Base-by-base conservation (phyloP, 2,329 filamentous ascomycete genomes). In the Stemphylium lycopersici region DNA sequence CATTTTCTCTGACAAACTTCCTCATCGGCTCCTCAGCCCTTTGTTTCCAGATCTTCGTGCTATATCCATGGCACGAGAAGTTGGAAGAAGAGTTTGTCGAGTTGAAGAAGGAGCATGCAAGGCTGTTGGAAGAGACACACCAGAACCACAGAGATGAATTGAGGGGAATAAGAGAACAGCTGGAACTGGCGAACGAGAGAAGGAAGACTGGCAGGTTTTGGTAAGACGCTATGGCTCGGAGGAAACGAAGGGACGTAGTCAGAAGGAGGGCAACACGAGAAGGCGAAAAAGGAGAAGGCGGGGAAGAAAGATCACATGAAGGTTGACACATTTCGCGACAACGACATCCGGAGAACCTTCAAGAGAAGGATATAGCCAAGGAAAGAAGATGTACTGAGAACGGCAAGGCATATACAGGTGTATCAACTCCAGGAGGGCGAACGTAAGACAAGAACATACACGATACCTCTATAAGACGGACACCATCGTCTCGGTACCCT, bases 31-130 rank as follows among this genome's bases (percentile, higher is more conserved):
- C 81, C 26, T 87, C 85, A 3, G 87, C 87, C 0, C 79, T 90
- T 31, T 79, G 78, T 32, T 90, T 90, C 71, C 87, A 89, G 73
- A 84, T 89, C 44, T 86, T 85, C 62, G 87, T 90, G 34, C 78
- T 90, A 10, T 89, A 89, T 71, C 87, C 87, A 1, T 89, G 87
- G 87, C 87, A 89, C 72, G 81, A 87, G 65, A 78, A 87, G 67
- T 76, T 90, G 6, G 84, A 88, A 58, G 79, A 82, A 16, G 83
- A 84, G 55, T 88, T 89, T 65, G 78, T 84, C 50, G 75, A 79
- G 10, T 74, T 88, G 20, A 86, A 84, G 67, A 79, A 78, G 52
- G 85, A 88, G 61, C 84, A 88, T 52, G 55, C 78, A 4, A 47
- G 61, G 15, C 41, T 71, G 18, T 52, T 72, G 18, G 63, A 66